Evolutionary conservation across 768 basidiomycete species (phyloP), one percentile per base, ranked within the genome.

Genomic region (Leccinellum luteum): DNA sequence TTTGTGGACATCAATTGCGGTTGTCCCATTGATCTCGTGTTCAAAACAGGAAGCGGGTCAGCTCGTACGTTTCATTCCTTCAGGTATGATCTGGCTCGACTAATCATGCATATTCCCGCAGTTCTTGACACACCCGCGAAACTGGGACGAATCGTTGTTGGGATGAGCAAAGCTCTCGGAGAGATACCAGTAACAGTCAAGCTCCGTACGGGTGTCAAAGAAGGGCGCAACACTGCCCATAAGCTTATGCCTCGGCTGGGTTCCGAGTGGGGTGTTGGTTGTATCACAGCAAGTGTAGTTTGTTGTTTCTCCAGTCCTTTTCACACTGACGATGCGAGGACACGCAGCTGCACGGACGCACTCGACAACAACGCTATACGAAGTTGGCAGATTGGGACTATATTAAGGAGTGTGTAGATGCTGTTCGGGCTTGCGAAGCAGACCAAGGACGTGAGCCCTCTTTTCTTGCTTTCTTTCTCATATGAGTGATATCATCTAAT

Each of bases 1-100:
- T 98, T 97, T 65, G 91, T 95, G 1, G 95, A 99, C 67, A 75
- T 98, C 61, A 99, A 99, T 67, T 92, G 92, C 72, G 95, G 95
- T 7, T 98, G 97, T 72, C 97, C 97, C 4, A 98, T 98, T 64
- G 97, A 99, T 72, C 77, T 98, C 44, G 92, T 99, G 1, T 97
- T 95, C 75, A 90, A 89, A 65, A 82, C 83, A 14, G 94, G 94
- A 3, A 94, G 92, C 55, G 94, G 94, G 0, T 90, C 89, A 56
- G 94, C 94, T 27, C 72, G 94, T 94, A 65, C 21, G 23, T 21
- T 12, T 10, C n/a, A 38, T 25, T 4, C 12, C 2, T 25, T 3
- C 15, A 17, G 28, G 28, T 28, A 4, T n/a, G 25, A 45, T 27
- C 10, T 6, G 13, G 27, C 47, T 27, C 2, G 3, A 48, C 21